A percentile compares a stretch with the other conserved stretches of the same genome.
Evolutionary conservation across 805 yeast species (phyloP).

Genomic region (Metschnikowia noctiluminum): DNA sequence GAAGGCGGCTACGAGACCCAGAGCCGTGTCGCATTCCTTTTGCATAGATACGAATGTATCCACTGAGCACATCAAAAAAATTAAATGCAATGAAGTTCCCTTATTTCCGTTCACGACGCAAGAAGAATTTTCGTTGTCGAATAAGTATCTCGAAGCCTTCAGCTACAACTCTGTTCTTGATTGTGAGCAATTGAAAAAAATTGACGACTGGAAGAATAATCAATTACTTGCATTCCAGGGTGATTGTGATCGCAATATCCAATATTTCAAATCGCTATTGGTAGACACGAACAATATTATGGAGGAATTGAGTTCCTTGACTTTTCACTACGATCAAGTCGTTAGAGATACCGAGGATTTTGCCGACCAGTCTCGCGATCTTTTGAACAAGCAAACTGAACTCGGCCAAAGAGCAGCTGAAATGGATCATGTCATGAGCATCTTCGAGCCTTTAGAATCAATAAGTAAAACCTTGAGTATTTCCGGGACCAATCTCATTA

Average conservation of each 20-base stretch:
- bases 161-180: conserved; percentile 41
- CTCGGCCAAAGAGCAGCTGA: conserved; percentile 42
- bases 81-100: neutral
- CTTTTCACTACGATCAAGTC: conserved; percentile 54
- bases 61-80: neutral
- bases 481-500: conserved; percentile 63
- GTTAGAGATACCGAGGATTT: conserved; percentile 61
- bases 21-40: conserved; percentile 1
- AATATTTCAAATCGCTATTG: conserved; percentile 33
- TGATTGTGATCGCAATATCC: conserved; percentile 20
- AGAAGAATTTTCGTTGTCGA: conserved; percentile 36
- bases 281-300: conserved; percentile 45
- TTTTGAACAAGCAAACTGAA: conserved; percentile 45
- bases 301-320: conserved; percentile 44
- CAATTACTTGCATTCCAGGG: conserved; percentile 34
- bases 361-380: conserved; percentile 50
- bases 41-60: neutral
- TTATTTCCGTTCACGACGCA: conserved; percentile 36
- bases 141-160: conserved; percentile 34
- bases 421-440: conserved; percentile 46
- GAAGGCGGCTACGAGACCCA: neutral
- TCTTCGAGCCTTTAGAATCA: conserved; percentile 69
- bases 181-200: conserved; percentile 36
- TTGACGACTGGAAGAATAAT: conserved; percentile 37
- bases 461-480: conserved; percentile 67